Evolutionary conservation across 2,329 filamentous ascomycete species (phyloP).

Genomic region (Cladorrhinum sp.): DNA sequence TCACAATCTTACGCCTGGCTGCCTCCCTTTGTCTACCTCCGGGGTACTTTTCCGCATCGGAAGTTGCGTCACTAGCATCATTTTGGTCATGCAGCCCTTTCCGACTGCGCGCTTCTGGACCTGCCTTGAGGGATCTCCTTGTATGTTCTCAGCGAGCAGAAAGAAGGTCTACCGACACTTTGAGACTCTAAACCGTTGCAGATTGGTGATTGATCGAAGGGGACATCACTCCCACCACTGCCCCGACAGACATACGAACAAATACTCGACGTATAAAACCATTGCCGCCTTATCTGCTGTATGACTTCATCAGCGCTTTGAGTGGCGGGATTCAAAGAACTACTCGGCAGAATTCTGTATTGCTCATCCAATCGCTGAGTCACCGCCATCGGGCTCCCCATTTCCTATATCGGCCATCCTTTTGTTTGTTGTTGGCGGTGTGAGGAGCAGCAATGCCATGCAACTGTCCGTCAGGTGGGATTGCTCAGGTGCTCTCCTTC

Average conservation of each 20-base stretch:
- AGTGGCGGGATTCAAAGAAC: neutral
- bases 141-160: neutral
- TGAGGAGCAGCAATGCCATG: neutral
- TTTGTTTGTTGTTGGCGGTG: neutral
- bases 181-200: neutral
- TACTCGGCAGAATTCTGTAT: too few species aligned
- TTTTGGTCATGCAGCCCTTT: constrained; percentile 2
- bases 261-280: too few species aligned
- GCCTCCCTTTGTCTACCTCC: constrained; percentile 9
- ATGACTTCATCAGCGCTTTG: neutral
- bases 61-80: constrained; percentile 2
- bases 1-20: neutral
- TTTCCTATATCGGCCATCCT: neutral
- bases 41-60: constrained; percentile 1
- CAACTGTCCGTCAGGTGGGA: neutral
- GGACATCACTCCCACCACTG: too few species aligned
- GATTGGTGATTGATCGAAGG: neutral
- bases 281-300: neutral
- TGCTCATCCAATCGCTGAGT: too few species aligned
- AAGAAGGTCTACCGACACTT: neutral
- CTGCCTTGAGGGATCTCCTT: too few species aligned
- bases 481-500: neutral
- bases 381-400: neutral
- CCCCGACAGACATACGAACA: too few species aligned
- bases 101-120: neutral